Evolutionary conservation across 768 basidiomycete species (phyloP).

Genomic region (Podaxis pistillaris): DNA sequence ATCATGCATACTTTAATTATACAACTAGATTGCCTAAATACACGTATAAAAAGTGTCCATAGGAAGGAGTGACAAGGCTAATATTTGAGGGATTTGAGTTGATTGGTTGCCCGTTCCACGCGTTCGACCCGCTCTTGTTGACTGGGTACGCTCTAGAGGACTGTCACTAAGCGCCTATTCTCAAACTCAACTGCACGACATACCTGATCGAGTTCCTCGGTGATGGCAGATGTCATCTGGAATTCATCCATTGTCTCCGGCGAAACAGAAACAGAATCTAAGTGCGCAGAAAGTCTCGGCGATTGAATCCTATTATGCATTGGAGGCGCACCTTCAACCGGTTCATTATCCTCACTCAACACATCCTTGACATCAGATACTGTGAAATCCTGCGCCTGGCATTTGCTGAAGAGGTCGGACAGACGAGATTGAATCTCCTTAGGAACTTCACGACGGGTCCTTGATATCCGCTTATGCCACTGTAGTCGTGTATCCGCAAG

Average conservation of each 20-base stretch:
- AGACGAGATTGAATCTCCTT: slow-evolving; percentile 43
- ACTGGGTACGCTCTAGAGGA: slow-evolving; percentile 4
- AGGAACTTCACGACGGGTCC: slow-evolving; percentile 64
- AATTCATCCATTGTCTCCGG: slow-evolving; percentile 12
- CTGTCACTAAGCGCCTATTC: background rate
- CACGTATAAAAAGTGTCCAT: background rate
- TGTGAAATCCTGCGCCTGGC: slow-evolving; percentile 27
- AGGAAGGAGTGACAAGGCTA: background rate
- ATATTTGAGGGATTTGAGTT: slow-evolving; percentile 10
- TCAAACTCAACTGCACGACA: background rate
- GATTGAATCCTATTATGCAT: background rate
- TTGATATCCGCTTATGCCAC: slow-evolving; percentile 72
- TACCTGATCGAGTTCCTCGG: slow-evolving; percentile 19
- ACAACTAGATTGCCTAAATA: background rate
- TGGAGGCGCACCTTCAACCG: slow-evolving; percentile 24
- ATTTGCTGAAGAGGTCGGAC: slow-evolving; percentile 28
- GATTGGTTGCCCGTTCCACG: slow-evolving; percentile 9
- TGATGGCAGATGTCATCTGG: slow-evolving; percentile 14
- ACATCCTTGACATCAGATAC: slow-evolving; percentile 18
- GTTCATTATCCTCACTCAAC: slow-evolving; percentile 20
- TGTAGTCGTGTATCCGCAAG: slow-evolving; percentile 71
- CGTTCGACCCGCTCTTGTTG: slow-evolving; percentile 9
- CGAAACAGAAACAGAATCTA: background rate
- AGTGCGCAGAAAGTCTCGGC: background rate
- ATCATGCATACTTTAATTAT: background rate